Conservation (phyloP, 306 rosid species). For the Betula pendula region DNA sequence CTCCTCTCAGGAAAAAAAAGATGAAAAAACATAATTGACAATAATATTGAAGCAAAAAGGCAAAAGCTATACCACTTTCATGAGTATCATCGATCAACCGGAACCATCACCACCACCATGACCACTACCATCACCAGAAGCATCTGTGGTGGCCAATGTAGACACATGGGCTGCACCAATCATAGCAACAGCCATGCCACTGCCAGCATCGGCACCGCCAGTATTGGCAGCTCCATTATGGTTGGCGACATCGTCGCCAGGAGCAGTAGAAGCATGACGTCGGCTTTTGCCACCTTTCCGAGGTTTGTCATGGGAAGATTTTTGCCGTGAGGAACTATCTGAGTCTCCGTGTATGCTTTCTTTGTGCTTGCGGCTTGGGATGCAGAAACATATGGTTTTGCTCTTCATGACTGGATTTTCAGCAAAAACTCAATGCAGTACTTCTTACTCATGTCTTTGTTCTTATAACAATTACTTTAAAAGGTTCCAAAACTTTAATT, state of each 20-base stretch:
- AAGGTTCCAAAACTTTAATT: background rate
- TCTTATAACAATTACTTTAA: background rate
- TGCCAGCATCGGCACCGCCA: conserved; percentile 30
- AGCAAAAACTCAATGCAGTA: background rate
- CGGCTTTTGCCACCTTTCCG: conserved; percentile 22
- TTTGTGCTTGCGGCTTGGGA: conserved; percentile 37
- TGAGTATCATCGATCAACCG: background rate
- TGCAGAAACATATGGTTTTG: conserved; percentile 57
- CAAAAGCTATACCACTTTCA: background rate
- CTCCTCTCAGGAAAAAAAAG: background rate
- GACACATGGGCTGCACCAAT: conserved; percentile 31
- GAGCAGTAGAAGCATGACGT: conserved; percentile 25
- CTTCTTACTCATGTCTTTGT: background rate
- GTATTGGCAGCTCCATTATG: conserved; percentile 15
- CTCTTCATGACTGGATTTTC: conserved; percentile 41
- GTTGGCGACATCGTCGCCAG: conserved; percentile 23
- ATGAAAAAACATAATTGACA: background rate
- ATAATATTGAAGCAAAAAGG: background rate
- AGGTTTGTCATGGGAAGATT: conserved; percentile 31
- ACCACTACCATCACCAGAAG: conserved; percentile 33
- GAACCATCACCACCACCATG: conserved; percentile 41
- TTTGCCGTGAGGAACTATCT: conserved; percentile 19
- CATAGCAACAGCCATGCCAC: conserved; percentile 31
- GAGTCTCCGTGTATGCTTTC: conserved; percentile 30
- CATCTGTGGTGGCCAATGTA: conserved; percentile 15